Conservation (phyloP, 169 alveolate species). For the Eimeria maxima region DNA sequence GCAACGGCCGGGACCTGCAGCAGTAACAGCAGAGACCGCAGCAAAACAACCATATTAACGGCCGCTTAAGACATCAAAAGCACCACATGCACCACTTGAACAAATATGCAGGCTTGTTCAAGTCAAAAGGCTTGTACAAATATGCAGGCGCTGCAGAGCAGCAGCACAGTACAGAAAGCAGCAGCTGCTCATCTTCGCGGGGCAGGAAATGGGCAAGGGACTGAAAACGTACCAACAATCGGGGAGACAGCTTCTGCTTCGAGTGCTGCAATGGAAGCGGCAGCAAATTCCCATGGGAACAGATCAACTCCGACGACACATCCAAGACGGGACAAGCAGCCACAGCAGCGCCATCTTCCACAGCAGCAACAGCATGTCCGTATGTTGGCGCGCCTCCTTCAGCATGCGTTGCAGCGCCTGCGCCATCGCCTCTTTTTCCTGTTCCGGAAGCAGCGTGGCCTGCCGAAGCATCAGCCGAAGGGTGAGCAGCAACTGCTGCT, state of each 20-base stretch:
- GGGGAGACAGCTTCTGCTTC: constrained; percentile 47
- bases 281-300: constrained; percentile 69
- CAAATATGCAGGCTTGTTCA: too few species aligned
- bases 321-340: constrained; percentile 21
- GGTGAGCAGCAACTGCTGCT: constrained; percentile 10
- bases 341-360: constrained; percentile 8
- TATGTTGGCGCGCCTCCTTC: neutral
- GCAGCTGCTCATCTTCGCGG: neutral
- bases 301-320: constrained; percentile 70
- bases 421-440: neutral
- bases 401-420: neutral
- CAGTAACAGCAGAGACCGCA: constrained; percentile 13
- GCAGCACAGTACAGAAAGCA: constrained; percentile 2
- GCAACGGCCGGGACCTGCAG: constrained; percentile 80
- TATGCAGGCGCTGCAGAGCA: neutral
- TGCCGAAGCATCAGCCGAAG: neutral
- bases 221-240: constrained; percentile 28
- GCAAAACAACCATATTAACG: neutral
- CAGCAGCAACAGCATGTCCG: neutral
- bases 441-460: neutral
- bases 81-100: neutral
- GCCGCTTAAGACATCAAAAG: neutral
- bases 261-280: constrained; percentile 52
- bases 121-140: too few species aligned
- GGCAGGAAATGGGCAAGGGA: neutral